Percentiles rank a stretch among this genome's conserved stretches.
Conservation (phyloP, 257 asterid species). For the Gentiana dahurica region DNA sequence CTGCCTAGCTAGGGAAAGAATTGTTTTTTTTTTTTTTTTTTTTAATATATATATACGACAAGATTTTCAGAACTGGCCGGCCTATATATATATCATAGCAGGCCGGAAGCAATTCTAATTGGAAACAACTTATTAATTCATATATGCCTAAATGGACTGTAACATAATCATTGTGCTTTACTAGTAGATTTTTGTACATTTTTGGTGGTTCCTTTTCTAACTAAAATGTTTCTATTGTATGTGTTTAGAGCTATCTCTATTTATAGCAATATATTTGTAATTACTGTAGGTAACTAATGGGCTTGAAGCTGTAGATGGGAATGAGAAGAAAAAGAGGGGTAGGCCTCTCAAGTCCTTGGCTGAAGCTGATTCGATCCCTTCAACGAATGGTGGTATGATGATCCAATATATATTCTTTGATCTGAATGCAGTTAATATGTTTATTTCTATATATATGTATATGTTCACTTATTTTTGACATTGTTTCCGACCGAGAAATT, state of each 20-base stretch:
- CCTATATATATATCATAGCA: background rate
- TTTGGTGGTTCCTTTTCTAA: background rate
- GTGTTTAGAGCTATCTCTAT: background rate
- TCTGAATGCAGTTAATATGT: background rate
- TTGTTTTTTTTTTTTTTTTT: background rate
- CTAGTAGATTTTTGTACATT: background rate
- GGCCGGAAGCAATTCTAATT: background rate
- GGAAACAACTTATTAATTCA: background rate
- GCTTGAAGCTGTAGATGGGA: slow-evolving; percentile 15
- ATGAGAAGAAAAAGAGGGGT: slow-evolving; percentile 37
- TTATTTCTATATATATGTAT: slow-evolving; percentile 4
- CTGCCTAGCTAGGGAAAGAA: background rate
- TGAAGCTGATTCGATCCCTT: slow-evolving; percentile 13
- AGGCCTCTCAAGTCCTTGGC: slow-evolving; percentile 31
- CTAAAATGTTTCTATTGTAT: background rate
- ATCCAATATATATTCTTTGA: background rate
- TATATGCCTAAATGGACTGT: background rate
- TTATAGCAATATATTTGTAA: slow-evolving; percentile 4
- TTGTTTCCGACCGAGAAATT: slow-evolving; percentile 5
- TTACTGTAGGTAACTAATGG: slow-evolving; percentile 29
- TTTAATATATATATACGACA: too few relatives aligned
- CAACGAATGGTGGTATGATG: slow-evolving; percentile 35
- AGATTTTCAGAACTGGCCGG: background rate
- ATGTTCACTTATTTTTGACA: slow-evolving; percentile 4
- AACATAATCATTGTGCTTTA: too few relatives aligned